phyloP scores from a whole-genome alignment of 352 stramenopile genomes.

The Phytophthora citricola region DNA sequence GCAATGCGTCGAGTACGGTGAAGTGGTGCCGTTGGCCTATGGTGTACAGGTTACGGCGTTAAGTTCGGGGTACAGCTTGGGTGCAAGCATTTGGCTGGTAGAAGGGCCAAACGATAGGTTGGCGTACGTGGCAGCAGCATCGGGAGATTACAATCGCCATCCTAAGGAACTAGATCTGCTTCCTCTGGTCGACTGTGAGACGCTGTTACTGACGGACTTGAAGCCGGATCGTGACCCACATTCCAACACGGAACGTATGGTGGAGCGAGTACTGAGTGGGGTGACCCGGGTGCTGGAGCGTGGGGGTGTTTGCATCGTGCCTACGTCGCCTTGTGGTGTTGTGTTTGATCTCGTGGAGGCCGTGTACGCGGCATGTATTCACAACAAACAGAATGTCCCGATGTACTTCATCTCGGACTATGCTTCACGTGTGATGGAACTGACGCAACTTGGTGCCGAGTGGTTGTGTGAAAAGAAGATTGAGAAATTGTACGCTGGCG shows the following conservation, averaged over 20 bases:
- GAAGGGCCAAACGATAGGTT: slow-evolving; percentile 73
- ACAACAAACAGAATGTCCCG: slow-evolving; percentile 55
- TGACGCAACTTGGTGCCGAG: slow-evolving; percentile 68
- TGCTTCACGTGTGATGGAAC: slow-evolving; percentile 54
- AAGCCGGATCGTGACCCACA: slow-evolving; percentile 79
- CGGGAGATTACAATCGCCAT: slow-evolving; percentile 85
- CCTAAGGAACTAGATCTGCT: slow-evolving; percentile 83
- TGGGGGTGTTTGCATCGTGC: slow-evolving; percentile 74
- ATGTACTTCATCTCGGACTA: slow-evolving; percentile 76
- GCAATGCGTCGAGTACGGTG: slow-evolving; percentile 64
- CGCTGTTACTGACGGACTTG: slow-evolving; percentile 79
- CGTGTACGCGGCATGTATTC: slow-evolving; percentile 56
- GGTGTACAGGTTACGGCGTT: slow-evolving; percentile 74
- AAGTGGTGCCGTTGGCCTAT: slow-evolving; percentile 66
- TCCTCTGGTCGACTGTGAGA: slow-evolving; percentile 79
- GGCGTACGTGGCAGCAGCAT: slow-evolving; percentile 79
- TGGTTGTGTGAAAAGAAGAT: slow-evolving; percentile 89
- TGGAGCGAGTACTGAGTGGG: slow-evolving; percentile 70
- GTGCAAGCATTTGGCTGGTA: slow-evolving; percentile 74
- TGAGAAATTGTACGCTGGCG: slow-evolving; percentile 75
- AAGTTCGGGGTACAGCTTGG: slow-evolving; percentile 80
- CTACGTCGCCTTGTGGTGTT: slow-evolving; percentile 62
- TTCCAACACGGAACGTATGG: slow-evolving; percentile 69
- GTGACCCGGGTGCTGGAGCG: slow-evolving; percentile 71
- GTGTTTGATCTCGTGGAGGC: slow-evolving; percentile 85